Percentiles rank a stretch among this genome's conserved stretches.
phyloP scores from a whole-genome alignment of 2,329 filamentous ascomycete genomes.

The Zarea fungicola region DNA sequence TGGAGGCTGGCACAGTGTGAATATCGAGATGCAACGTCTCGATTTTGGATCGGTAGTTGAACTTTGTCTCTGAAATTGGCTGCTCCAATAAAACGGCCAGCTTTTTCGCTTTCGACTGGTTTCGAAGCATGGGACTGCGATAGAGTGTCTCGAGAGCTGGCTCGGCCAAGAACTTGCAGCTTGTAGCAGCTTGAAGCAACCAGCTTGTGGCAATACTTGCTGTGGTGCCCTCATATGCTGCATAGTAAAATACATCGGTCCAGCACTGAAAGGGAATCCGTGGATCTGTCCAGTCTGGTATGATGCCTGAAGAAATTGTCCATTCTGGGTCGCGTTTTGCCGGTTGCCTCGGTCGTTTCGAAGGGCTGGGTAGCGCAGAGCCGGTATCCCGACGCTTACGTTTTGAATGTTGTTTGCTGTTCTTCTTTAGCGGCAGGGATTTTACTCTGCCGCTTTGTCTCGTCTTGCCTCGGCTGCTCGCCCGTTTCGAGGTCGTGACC shows the following conservation, averaged over 20 bases:
- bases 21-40: slow-evolving; percentile 66
- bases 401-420: background rate
- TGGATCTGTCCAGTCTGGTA: slow-evolving; percentile 51
- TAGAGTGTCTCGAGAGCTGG: slow-evolving; percentile 72
- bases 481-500: background rate
- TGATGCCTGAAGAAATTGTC: slow-evolving; percentile 19
- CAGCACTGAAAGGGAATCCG: slow-evolving; percentile 63
- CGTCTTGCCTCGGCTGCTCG: background rate
- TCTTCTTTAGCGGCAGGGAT: background rate
- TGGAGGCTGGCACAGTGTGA: slow-evolving; percentile 48
- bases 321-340: background rate
- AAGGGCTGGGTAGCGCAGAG: background rate
- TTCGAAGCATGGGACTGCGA: slow-evolving; percentile 58
- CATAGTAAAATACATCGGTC: slow-evolving; percentile 63
- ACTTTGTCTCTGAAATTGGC: slow-evolving; percentile 41
- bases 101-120: slow-evolving; percentile 37
- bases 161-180: slow-evolving; percentile 63
- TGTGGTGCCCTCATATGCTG: slow-evolving; percentile 44
- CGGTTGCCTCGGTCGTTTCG: background rate
- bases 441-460: background rate
- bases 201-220: slow-evolving; percentile 50
- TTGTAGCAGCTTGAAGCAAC: slow-evolving; percentile 58
- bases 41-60: slow-evolving; percentile 68
- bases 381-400: background rate
- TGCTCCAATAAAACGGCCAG: slow-evolving; percentile 50